phyloP scores from a whole-genome alignment of 306 rosid genomes.

The Hippophae gyantsensis region DNA sequence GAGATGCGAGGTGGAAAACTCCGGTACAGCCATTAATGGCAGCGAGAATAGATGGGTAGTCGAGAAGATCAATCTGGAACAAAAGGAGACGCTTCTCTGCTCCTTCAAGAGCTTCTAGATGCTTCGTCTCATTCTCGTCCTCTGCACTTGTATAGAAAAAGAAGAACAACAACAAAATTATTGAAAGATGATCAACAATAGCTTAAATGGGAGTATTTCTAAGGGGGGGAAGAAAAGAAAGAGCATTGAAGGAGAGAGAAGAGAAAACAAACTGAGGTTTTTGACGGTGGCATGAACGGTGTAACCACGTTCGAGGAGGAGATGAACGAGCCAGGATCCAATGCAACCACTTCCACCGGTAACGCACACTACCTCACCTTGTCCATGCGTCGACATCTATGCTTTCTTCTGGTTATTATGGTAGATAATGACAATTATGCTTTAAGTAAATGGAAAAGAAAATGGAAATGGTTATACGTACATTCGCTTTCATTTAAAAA shows the following conservation, averaged over 20 bases:
- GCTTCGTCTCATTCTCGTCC: slow-evolving; percentile 66
- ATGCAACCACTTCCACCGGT: slow-evolving; percentile 88
- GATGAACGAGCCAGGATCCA: slow-evolving; percentile 74
- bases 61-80: slow-evolving; percentile 81
- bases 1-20: slow-evolving; percentile 89
- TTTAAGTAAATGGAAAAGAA: no score
- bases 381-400: slow-evolving; percentile 19
- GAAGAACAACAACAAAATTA: neutral
- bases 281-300: slow-evolving; percentile 74
- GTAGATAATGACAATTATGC: no score
- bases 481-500: no score
- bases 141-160: slow-evolving; percentile 26
- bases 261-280: slow-evolving; percentile 41
- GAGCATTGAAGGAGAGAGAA: neutral
- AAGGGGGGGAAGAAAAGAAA: no score
- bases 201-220: neutral
- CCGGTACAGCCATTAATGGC: slow-evolving; percentile 67
- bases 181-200: neutral
- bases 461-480: no score
- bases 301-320: slow-evolving; percentile 77
- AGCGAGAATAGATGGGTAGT: slow-evolving; percentile 36
- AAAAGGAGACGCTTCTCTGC: slow-evolving; percentile 50
- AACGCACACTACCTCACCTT: slow-evolving; percentile 56
- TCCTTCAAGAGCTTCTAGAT: slow-evolving; percentile 52
- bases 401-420: neutral